These are phyloP conservation scores for Lachnellula arida DNA, from an alignment of 2,329 filamentous ascomycete genomes.

Conservation along the genomic window DNA sequence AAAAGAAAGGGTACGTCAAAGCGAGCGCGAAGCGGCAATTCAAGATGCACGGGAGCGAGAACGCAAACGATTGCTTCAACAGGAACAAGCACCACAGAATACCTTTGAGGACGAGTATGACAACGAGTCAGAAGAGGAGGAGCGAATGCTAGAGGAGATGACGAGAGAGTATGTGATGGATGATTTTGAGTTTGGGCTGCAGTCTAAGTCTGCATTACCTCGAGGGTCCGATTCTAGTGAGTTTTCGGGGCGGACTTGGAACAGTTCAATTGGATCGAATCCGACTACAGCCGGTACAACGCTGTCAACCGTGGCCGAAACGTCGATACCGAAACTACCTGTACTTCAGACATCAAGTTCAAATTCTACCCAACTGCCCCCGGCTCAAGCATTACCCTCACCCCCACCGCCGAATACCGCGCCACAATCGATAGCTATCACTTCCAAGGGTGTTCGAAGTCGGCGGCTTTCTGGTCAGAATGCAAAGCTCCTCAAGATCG, in stretches of 20 bases:
- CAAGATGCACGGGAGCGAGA: constrained; percentile 57
- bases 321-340: constrained; percentile 26
- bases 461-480: constrained; percentile 78
- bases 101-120: constrained; percentile 57
- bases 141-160: constrained; percentile 81
- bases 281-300: constrained; percentile 63
- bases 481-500: constrained; percentile 80
- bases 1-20: constrained; percentile 69
- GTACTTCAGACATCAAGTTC: constrained; percentile 11
- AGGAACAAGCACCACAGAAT: constrained; percentile 16
- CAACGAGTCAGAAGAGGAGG: constrained; percentile 64
- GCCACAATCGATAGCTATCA: constrained; percentile 38
- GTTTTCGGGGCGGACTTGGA: constrained; percentile 72
- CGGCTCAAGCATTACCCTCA: constrained; percentile 31
- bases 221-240: constrained; percentile 80
- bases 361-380: constrained; percentile 21
- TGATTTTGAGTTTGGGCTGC: constrained; percentile 71
- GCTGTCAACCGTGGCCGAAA: constrained; percentile 68
- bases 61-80: constrained; percentile 37
- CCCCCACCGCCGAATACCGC: constrained; percentile 38
- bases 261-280: constrained; percentile 72
- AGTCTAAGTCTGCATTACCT: constrained; percentile 63
- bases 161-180: constrained; percentile 77
- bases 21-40: constrained; percentile 63
- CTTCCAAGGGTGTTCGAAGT: constrained; percentile 57